These are phyloP conservation scores for Athelia sp. DNA, from an alignment of 1,284 basidiomycete species.

Conservation along the genomic window DNA sequence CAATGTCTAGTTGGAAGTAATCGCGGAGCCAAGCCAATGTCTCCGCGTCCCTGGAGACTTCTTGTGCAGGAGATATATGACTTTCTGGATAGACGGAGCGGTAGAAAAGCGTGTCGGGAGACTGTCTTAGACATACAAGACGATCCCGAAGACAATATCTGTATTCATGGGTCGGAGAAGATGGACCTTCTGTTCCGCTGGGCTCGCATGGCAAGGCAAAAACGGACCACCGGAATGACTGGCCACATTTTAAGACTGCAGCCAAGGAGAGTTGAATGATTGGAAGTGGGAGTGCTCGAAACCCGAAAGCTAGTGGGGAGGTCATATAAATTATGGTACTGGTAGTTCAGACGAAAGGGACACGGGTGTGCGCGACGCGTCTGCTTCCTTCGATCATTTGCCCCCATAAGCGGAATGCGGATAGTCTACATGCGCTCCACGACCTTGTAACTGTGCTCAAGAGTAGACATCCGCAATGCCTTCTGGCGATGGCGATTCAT, in stretches of 20 bases:
- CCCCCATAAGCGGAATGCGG: too few species aligned
- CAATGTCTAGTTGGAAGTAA: slow-evolving; percentile 87
- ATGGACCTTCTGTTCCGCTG: slow-evolving; percentile 6
- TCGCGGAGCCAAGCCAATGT: slow-evolving; percentile 77
- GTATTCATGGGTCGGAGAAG: slow-evolving; percentile 51
- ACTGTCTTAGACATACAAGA: slow-evolving; percentile 80
- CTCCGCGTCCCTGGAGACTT: slow-evolving; percentile 42
- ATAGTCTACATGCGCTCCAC: too few species aligned
- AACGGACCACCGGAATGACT: slow-evolving; percentile 77
- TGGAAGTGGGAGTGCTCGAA: slow-evolving; percentile 54
- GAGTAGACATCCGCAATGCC: slow-evolving; percentile 30
- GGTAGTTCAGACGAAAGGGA: too few species aligned
- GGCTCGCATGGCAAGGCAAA: slow-evolving; percentile 31
- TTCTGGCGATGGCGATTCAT: slow-evolving; percentile 50
- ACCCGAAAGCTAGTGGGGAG: slow-evolving; percentile 28
- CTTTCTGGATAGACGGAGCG: slow-evolving; percentile 58
- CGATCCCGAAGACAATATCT: slow-evolving; percentile 74
- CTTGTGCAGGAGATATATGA: slow-evolving; percentile 24
- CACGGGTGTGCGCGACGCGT: too few species aligned
- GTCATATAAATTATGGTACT: not conserved
- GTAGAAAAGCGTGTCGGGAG: slow-evolving; percentile 64
- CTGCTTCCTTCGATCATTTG: too few species aligned
- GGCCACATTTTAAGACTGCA: slow-evolving; percentile 73
- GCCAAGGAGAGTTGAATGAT: slow-evolving; percentile 64
- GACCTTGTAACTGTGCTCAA: too few species aligned